A percentile compares a stretch with the other conserved stretches of the same genome.
Evolutionary conservation across 2,329 filamentous ascomycete species (phyloP).

Genomic region (Penicillium sp.): DNA sequence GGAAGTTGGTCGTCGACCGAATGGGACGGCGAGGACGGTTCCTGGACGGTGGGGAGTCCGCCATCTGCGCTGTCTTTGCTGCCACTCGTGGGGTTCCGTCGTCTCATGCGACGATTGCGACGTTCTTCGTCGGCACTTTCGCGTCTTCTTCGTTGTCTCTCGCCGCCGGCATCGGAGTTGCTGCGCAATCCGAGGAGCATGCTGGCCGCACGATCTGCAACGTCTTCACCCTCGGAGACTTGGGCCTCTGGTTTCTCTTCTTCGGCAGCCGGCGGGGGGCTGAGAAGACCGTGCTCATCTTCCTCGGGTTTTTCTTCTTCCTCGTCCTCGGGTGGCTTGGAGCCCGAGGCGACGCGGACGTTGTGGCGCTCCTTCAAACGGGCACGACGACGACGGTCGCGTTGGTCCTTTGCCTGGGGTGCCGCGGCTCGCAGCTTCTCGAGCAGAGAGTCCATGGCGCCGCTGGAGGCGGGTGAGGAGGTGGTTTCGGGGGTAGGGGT

Average conservation of each 20-base stretch:
- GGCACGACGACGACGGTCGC: conserved; percentile 82
- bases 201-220: conserved; percentile 80
- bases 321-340: conserved; percentile 74
- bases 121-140: conserved; percentile 81
- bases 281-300: conserved; percentile 46
- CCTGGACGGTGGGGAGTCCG: conserved; percentile 32
- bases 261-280: conserved; percentile 48
- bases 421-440: conserved; percentile 94
- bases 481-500: conserved; percentile 50
- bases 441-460: conserved; percentile 92
- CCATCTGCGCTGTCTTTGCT: conserved; percentile 42
- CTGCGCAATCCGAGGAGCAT: conserved; percentile 80
- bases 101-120: conserved; percentile 64
- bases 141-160: conserved; percentile 62
- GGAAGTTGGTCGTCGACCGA: conserved; percentile 26
- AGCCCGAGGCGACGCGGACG: conserved; percentile 83
- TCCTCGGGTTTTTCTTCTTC: conserved; percentile 45
- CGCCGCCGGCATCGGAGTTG: conserved; percentile 58
- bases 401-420: conserved; percentile 83
- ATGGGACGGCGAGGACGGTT: conserved; percentile 32
- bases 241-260: conserved; percentile 38
- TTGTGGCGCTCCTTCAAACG: conserved; percentile 89
- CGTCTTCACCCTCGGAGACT: conserved; percentile 63
- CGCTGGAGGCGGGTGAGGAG: conserved; percentile 70
- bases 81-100: conserved; percentile 56